These are phyloP conservation scores for Blastocystis sp. DNA, from an alignment of 352 stramenopile species.

Conservation along the genomic window DNA sequence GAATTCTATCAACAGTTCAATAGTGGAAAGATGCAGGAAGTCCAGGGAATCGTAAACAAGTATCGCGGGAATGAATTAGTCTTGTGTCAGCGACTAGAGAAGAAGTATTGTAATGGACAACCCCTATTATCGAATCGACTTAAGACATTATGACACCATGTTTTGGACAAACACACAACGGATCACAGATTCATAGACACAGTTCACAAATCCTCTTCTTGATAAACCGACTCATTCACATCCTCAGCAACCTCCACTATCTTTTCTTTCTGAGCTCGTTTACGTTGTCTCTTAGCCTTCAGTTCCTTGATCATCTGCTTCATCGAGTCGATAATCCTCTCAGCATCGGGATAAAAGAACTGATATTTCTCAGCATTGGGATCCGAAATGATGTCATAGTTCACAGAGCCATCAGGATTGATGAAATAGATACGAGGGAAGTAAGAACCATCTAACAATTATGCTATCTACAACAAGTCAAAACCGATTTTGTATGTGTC, in stretches of 20 bases:
- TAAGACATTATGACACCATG: background rate
- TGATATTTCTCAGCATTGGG: conserved; percentile 9
- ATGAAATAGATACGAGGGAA: conserved; percentile 62
- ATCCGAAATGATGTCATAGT: conserved; percentile 60
- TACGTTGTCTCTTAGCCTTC: conserved; percentile 43
- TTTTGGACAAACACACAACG: background rate
- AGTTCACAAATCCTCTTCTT: conserved; percentile 41
- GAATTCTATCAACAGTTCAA: conserved; percentile 56
- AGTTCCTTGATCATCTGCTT: conserved; percentile 60
- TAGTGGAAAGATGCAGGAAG: conserved; percentile 19
- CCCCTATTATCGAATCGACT: background rate
- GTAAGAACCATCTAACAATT: conserved; percentile 55
- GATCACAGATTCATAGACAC: background rate
- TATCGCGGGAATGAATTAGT: conserved; percentile 25
- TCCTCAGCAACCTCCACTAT: background rate
- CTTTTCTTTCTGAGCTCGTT: background rate
- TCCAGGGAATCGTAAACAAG: background rate
- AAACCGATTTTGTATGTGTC: conserved; percentile 49
- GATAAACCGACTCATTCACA: conserved; percentile 42
- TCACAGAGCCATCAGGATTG: conserved; percentile 60
- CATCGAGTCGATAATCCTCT: conserved; percentile 42
- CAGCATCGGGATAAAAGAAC: conserved; percentile 31
- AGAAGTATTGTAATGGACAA: conserved; percentile 48
- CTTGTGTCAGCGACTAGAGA: conserved; percentile 45
- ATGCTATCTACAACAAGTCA: background rate